Evolutionary conservation across 148 eudicot genomes (phyloP), one percentile per base, ranked within the genome.

Genomic region (Suaeda aralocaspica): DNA sequence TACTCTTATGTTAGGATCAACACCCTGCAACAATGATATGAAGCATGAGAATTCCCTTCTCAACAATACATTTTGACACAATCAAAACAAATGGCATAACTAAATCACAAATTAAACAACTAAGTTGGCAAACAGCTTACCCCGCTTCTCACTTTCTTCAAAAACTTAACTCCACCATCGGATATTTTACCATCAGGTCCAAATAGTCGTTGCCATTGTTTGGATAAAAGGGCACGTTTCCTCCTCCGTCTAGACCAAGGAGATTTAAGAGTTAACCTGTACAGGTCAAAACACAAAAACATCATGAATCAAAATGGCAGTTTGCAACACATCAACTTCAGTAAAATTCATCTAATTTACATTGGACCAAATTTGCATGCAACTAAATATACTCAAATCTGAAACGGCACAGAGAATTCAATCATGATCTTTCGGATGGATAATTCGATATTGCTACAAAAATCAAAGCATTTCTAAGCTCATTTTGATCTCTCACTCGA

Each of bases 1-100:
- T 33, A 86, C 81, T 77, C 97, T 84, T 53, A 95, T 84, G 76
- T 83, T 88, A 12, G 96, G 92, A 86, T 95, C 93, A 80, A 91
- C 77, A 59, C 98, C 98, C 98, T 93, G 74, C 85, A 85, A 13
- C 55, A 58, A 42, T 14, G 21, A 21, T 21, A 60, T 8, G 22
- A 50, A 59, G 18, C 56, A 33, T 60, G 11, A 71, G 31, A 33
- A 48, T 21, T 46, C 6, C 11, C 49, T 45, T 13, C 11, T 13
- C 6, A 4, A 2, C 11, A 60, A 48, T 4, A 69, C 13, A 21
- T 21, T 50, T 12, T n/a, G 25, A 18, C 36, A 8, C 48, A 24
- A 3, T 24, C 4, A 26, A 28, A 6, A 50, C 0, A 59, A 22
- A 22, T 1, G 22, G 46, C 33, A n/a, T 3, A 72, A n/a, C 44